Percentiles rank a stretch among this genome's conserved stretches.
Evolutionary conservation across 2,329 filamentous ascomycete genomes (phyloP).

Genomic region (Fusarium sp.): DNA sequence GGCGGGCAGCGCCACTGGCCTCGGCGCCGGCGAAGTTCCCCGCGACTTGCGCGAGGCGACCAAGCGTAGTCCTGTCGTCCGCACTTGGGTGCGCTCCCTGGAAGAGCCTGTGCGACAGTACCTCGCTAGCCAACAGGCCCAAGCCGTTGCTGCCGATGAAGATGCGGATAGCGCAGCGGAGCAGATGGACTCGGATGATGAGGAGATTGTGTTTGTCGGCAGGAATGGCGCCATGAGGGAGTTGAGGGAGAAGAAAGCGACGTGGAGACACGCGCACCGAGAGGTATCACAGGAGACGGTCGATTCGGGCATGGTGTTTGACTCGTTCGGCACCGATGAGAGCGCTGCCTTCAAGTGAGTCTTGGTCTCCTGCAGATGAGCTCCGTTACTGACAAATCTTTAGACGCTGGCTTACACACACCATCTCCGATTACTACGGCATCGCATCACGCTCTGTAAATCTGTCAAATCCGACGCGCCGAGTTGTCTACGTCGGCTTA

Average conservation of each 20-base stretch:
- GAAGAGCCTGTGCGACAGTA: slow-evolving; percentile 86
- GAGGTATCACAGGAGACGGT: slow-evolving; percentile 67
- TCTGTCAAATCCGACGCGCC: slow-evolving; percentile 72
- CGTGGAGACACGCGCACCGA: slow-evolving; percentile 61
- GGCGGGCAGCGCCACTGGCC: slow-evolving; percentile 52
- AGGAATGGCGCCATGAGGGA: slow-evolving; percentile 67
- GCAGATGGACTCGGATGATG: slow-evolving; percentile 66
- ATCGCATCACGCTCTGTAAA: slow-evolving; percentile 84
- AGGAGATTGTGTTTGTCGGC: slow-evolving; percentile 92
- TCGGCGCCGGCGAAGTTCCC: slow-evolving; percentile 69
- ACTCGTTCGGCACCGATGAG: slow-evolving; percentile 78
- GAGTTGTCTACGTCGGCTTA: slow-evolving; percentile 85
- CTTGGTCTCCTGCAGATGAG: not conserved
- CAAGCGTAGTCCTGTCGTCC: slow-evolving; percentile 82
- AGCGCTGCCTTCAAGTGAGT: slow-evolving; percentile 83
- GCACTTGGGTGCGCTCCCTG: slow-evolving; percentile 80
- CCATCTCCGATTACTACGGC: slow-evolving; percentile 91
- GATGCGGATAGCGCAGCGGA: slow-evolving; percentile 47
- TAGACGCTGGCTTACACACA: slow-evolving; percentile 91
- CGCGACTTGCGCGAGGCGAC: slow-evolving; percentile 81
- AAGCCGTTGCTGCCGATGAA: slow-evolving; percentile 29
- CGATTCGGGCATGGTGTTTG: slow-evolving; percentile 77
- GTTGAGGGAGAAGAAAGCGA: slow-evolving; percentile 47
- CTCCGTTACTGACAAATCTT: slow-evolving; percentile 8
- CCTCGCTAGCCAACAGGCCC: slow-evolving; percentile 61